phyloP scores from a whole-genome alignment of 768 basidiomycete species.

The Boletellus ananas region DNA sequence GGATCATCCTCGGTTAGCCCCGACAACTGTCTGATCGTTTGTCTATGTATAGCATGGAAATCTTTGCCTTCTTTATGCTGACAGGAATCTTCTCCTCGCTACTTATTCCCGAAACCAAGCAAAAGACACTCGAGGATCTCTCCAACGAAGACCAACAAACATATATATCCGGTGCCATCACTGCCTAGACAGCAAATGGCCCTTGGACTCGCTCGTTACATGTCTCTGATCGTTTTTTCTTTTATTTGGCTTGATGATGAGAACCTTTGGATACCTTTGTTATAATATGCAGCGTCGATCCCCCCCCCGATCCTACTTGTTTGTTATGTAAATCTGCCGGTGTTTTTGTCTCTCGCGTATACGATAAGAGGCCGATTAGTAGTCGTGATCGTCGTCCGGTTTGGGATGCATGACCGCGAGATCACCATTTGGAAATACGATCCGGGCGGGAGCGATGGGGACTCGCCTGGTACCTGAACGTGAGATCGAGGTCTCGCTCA shows the following conservation, averaged over 20 bases:
- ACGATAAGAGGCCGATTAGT: too few species aligned
- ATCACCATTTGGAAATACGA: too few species aligned
- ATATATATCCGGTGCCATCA: slow-evolving; percentile 41
- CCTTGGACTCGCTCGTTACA: neutral
- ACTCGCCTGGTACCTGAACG: too few species aligned
- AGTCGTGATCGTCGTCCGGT: too few species aligned
- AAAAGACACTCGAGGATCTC: slow-evolving; percentile 60
- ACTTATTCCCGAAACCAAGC: slow-evolving; percentile 77
- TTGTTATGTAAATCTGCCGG: neutral
- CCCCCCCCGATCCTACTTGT: neutral
- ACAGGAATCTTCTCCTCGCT: slow-evolving; percentile 81
- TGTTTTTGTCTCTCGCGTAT: too few species aligned
- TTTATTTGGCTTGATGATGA: neutral
- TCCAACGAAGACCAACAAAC: slow-evolving; percentile 67
- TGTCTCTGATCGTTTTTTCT: neutral
- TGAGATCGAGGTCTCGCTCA: too few species aligned
- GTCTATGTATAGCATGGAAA: slow-evolving; percentile 49
- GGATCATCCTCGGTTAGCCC: slow-evolving; percentile 22
- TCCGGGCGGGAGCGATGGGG: too few species aligned
- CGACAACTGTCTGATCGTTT: slow-evolving; percentile 2
- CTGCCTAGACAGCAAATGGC: slow-evolving; percentile 6
- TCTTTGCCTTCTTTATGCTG: slow-evolving; percentile 85
- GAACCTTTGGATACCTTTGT: neutral
- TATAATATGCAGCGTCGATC: slow-evolving; percentile 6
- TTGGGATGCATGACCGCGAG: too few species aligned